Evolutionary conservation across 192 early-diverging fungal genomes (phyloP).

Genomic region (Rhizophagus prolifer): DNA sequence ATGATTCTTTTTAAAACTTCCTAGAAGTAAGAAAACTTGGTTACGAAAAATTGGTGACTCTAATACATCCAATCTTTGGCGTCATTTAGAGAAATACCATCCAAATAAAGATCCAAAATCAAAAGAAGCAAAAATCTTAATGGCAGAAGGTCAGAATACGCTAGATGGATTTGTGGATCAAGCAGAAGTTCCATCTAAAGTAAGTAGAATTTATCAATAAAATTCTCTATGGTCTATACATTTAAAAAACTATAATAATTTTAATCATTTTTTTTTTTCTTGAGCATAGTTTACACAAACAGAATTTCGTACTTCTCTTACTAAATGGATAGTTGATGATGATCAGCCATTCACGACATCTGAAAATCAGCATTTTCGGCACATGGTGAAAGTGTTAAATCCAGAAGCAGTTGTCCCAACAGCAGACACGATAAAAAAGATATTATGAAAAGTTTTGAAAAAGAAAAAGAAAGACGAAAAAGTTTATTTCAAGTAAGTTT

Average conservation of each 20-base stretch:
- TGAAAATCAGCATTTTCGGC: constrained; percentile 4
- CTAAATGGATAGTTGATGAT: not conserved
- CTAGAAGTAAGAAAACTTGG: too few species aligned
- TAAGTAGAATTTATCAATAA: too few species aligned
- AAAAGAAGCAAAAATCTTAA: not conserved
- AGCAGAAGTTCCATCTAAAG: too few species aligned
- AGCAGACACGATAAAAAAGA: too few species aligned
- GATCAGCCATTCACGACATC: not conserved
- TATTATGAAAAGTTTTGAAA: not conserved
- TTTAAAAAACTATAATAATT: too few species aligned
- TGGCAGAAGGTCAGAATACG: too few species aligned
- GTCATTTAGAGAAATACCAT: not conserved
- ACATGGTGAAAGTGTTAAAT: not conserved
- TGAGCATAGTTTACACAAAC: not conserved
- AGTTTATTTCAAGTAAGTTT: not conserved
- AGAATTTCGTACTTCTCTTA: not conserved
- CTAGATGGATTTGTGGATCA: too few species aligned
- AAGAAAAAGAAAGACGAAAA: not conserved
- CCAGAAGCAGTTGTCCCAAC: not conserved
- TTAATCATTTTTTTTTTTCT: too few species aligned
- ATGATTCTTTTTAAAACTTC: too few species aligned
- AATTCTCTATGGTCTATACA: too few species aligned
- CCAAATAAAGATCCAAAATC: not conserved
- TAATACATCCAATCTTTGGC: not conserved
- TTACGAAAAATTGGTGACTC: not conserved